Conservation (phyloP, 164 flowering plant species). For the Tetracentron sinense region DNA sequence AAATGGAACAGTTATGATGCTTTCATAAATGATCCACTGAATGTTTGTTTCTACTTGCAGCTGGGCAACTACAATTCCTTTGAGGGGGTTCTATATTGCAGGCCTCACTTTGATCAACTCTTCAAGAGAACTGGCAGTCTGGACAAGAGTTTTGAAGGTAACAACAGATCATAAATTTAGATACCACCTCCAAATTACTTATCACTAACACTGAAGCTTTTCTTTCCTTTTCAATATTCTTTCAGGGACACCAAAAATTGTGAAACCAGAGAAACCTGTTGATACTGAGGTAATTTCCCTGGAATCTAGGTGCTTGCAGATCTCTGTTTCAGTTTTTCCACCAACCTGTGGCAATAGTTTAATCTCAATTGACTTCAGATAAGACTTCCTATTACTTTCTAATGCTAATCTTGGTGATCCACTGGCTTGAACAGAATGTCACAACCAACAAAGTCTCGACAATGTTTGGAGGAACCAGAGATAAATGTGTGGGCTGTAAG, state of each 20-base stretch:
- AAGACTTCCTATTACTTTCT: background rate
- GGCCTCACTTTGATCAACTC: conserved; percentile 91
- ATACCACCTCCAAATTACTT: background rate
- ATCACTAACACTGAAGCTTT: background rate
- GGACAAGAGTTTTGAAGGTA: conserved; percentile 96
- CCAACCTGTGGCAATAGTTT: too few species aligned
- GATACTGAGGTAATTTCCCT: conserved; percentile 54
- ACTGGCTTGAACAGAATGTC: conserved; percentile 41
- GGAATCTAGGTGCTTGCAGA: background rate
- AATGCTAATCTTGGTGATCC: background rate
- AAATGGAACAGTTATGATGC: background rate
- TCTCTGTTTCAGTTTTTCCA: background rate
- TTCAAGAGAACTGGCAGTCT: conserved; percentile 92
- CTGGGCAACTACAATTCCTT: conserved; percentile 89
- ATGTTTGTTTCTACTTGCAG: conserved; percentile 41
- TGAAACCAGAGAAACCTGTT: conserved; percentile 58
- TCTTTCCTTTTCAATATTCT: conserved; percentile 7
- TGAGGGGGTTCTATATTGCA: conserved; percentile 93
- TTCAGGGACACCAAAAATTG: conserved; percentile 83
- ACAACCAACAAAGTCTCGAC: conserved; percentile 42
- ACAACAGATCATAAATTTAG: background rate
- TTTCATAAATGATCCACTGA: background rate
- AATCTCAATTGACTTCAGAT: background rate
- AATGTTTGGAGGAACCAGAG: conserved; percentile 74
- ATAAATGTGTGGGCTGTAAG: conserved; percentile 63